These are phyloP conservation scores for Cryphonectria japonica DNA, from an alignment of 2,329 filamentous ascomycete genomes.

Conservation along the genomic window DNA sequence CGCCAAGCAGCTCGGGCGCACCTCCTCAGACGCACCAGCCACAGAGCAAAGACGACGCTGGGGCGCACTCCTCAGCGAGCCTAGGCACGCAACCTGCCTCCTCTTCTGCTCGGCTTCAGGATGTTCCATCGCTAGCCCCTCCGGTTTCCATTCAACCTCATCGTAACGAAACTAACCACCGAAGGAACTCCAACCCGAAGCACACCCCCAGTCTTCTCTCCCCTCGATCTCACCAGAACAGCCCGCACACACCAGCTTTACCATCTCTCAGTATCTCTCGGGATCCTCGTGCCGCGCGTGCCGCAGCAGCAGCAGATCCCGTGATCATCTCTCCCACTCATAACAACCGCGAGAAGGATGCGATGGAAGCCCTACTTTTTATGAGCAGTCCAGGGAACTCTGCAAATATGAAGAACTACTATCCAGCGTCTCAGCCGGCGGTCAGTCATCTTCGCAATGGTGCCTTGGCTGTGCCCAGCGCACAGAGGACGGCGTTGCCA, in stretches of 20 bases:
- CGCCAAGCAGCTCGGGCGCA: slow-evolving; percentile 32
- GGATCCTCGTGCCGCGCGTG: slow-evolving; percentile 40
- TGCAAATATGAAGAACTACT: slow-evolving; percentile 61
- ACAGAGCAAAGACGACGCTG: slow-evolving; percentile 1
- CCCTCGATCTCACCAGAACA: slow-evolving; percentile 46
- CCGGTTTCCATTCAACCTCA: slow-evolving; percentile 60
- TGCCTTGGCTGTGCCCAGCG: slow-evolving; percentile 35
- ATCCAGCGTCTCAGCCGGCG: slow-evolving; percentile 47
- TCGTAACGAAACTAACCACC: slow-evolving; percentile 46
- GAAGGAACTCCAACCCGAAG: slow-evolving; percentile 55
- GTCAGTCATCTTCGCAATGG: slow-evolving; percentile 41
- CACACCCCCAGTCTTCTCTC: slow-evolving; percentile 56
- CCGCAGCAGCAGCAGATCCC: slow-evolving; percentile 50
- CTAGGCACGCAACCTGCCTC: slow-evolving; percentile 32
- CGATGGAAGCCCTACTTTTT: slow-evolving; percentile 78
- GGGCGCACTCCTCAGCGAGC: slow-evolving; percentile 40
- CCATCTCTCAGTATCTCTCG: slow-evolving; percentile 45
- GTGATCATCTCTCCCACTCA: slow-evolving; percentile 72
- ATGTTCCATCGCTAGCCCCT: slow-evolving; percentile 48
- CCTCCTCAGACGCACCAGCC: slow-evolving; percentile 33
- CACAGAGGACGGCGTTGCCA: slow-evolving; percentile 49
- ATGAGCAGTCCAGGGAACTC: slow-evolving; percentile 81
- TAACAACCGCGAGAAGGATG: slow-evolving; percentile 75
- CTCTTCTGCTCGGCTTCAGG: slow-evolving; percentile 7
- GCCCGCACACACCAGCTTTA: slow-evolving; percentile 42